phyloP scores from a whole-genome alignment of 306 rosid genomes.

The Lathyrus oleraceus region DNA sequence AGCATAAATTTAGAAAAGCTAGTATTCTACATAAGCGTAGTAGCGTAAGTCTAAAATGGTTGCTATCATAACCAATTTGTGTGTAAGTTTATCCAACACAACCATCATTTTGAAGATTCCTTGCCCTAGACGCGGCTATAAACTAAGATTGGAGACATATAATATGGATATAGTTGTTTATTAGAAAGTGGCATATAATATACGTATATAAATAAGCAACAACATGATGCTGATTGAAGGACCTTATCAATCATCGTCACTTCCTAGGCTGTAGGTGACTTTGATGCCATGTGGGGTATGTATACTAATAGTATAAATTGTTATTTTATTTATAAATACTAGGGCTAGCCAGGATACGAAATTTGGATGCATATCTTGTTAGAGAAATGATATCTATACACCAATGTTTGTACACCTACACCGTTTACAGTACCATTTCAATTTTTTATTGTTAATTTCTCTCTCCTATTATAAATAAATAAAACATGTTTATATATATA shows the following conservation, averaged over 20 bases:
- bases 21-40: constrained; percentile 14
- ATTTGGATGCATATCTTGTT: constrained; percentile 30
- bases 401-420: no score
- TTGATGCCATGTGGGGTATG: constrained; percentile 31
- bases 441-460: no score
- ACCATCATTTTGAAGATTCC: constrained; percentile 40
- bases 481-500: no score
- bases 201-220: neutral
- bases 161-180: neutral
- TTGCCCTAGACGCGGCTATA: constrained; percentile 32
- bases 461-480: no score
- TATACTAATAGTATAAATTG: neutral
- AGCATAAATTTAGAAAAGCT: neutral
- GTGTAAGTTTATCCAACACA: constrained; percentile 11
- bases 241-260: constrained; percentile 18
- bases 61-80: constrained; percentile 22
- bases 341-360: constrained; percentile 7
- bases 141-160: neutral
- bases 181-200: constrained; percentile 12
- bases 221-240: constrained; percentile 23
- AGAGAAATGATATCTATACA: no score
- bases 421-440: no score
- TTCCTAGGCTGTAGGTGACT: constrained; percentile 25
- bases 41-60: constrained; percentile 35
- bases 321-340: neutral